Percentiles rank a stretch among this genome's conserved stretches.
These are phyloP conservation scores for Scenedesmus sp. DNA, from an alignment of 163 green algal genomes.

Conservation along the genomic window DNA sequence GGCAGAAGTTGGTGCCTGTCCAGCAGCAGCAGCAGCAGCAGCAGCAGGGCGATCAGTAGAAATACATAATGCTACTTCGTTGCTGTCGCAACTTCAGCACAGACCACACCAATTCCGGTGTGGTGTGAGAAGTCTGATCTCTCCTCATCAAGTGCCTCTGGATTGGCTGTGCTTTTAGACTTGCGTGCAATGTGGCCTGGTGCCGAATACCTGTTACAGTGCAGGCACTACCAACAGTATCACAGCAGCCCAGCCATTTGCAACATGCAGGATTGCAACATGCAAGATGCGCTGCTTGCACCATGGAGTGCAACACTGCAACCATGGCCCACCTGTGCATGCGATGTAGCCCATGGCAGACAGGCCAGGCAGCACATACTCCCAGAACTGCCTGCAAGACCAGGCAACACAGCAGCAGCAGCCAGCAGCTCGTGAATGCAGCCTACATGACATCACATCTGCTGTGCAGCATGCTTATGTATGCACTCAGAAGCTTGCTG, in stretches of 20 bases:
- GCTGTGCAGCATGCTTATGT: too few species aligned
- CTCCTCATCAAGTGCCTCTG: too few species aligned
- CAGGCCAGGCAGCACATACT: slow-evolving; percentile 50
- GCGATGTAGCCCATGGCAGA: slow-evolving; percentile 48
- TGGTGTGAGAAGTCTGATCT: neutral
- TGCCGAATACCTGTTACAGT: too few species aligned
- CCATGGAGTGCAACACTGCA: neutral
- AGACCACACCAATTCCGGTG: too few species aligned
- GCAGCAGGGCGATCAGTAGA: neutral
- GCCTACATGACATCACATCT: neutral
- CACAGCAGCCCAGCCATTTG: too few species aligned
- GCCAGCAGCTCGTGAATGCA: neutral
- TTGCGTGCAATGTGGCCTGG: too few species aligned
- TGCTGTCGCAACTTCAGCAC: neutral
- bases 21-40: neutral
- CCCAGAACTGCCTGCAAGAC: slow-evolving; percentile 36
- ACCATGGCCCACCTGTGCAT: slow-evolving; percentile 21
- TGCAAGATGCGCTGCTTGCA: neutral
- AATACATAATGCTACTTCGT: too few species aligned
- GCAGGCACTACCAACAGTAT: too few species aligned
- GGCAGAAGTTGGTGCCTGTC: slow-evolving; percentile 55
- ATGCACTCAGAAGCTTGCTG: too few species aligned
- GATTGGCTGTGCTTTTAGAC: too few species aligned
- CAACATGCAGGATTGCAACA: neutral
- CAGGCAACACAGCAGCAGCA: neutral